Evolutionary conservation across 441 rosid genomes (phyloP).

Genomic region (Raphanus hybrid): DNA sequence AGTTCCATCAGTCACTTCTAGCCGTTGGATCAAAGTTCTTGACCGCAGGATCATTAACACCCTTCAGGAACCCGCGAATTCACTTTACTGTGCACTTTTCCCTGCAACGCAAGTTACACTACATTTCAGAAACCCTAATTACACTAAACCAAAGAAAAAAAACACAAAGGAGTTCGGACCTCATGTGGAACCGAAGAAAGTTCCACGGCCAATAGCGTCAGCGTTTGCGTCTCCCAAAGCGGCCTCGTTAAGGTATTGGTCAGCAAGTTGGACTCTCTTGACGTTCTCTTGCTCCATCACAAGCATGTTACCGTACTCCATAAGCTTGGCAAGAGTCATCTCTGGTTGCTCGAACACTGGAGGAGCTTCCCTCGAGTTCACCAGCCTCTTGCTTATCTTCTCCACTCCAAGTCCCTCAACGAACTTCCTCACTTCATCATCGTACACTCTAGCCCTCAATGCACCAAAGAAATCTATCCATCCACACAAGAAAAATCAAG

Average conservation of each 20-base stretch:
- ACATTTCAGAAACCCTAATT: constrained; percentile 16
- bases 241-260: constrained; percentile 83
- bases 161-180: constrained; percentile 44
- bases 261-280: constrained; percentile 98
- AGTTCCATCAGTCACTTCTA: constrained; percentile 91
- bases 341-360: constrained; percentile 81
- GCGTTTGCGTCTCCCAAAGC: constrained; percentile 91
- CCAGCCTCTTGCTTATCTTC: constrained; percentile 74
- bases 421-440: constrained; percentile 98
- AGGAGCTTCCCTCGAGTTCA: constrained; percentile 87
- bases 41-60: constrained; percentile 74
- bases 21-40: constrained; percentile 88
- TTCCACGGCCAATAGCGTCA: constrained; percentile 69
- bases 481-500: neutral
- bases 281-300: constrained; percentile 93
- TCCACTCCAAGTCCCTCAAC: constrained; percentile 65
- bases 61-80: constrained; percentile 77
- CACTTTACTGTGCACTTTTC: constrained; percentile 78
- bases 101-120: constrained; percentile 52
- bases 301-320: constrained; percentile 90
- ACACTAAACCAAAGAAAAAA: neutral
- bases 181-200: constrained; percentile 63
- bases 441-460: constrained; percentile 93
- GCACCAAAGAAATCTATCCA: constrained; percentile 92
- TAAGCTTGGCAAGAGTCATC: constrained; percentile 77